Conservation (phyloP, 345 rosid species). For the Raphanus raphanistrum region DNA sequence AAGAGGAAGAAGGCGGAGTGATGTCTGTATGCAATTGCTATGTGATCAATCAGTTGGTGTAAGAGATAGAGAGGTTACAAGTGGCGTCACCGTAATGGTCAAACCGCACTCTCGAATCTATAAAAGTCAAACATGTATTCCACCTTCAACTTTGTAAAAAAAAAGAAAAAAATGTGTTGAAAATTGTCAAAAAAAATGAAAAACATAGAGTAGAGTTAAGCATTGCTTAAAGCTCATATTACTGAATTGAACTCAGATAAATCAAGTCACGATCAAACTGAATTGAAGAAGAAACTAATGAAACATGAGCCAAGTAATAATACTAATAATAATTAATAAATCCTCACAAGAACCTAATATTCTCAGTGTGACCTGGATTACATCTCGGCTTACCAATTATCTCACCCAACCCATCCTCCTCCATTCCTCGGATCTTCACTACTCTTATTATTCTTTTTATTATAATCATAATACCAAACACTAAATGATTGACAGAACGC, state of each 20-base stretch:
- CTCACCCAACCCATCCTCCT: background rate
- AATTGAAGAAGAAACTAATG: too few relatives aligned
- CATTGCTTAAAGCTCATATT: too few relatives aligned
- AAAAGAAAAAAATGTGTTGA: too few relatives aligned
- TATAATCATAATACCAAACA: background rate
- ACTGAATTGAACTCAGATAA: too few relatives aligned
- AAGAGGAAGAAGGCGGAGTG: background rate
- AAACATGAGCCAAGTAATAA: too few relatives aligned
- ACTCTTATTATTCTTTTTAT: background rate
- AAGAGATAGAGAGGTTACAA: background rate
- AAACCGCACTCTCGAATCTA: too few relatives aligned
- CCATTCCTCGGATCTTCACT: background rate
- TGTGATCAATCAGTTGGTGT: background rate
- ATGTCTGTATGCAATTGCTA: background rate
- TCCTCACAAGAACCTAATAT: background rate
- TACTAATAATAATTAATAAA: too few relatives aligned
- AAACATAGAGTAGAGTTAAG: too few relatives aligned
- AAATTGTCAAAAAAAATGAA: too few relatives aligned
- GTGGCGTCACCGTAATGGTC: background rate
- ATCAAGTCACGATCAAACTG: too few relatives aligned
- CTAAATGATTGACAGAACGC: background rate
- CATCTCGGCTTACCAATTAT: background rate
- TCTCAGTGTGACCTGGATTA: background rate
- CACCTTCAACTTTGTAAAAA: too few relatives aligned
- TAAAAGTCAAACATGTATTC: background rate